Evolutionary conservation across 1,284 basidiomycete species (phyloP).

Genomic region (Somion occarium): DNA sequence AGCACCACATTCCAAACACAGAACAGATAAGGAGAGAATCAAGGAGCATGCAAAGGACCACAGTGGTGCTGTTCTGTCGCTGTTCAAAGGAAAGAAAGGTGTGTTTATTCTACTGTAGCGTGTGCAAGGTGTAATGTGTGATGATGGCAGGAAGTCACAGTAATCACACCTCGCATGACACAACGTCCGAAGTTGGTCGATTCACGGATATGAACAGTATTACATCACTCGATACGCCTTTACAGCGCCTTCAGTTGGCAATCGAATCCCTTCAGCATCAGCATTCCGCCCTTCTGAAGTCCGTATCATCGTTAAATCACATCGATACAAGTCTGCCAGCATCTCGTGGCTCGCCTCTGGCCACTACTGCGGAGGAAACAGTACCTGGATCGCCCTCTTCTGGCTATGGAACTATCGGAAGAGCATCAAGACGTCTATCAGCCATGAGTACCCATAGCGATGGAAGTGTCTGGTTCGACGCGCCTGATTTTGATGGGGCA

Average conservation of each 20-base stretch:
- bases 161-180: background rate
- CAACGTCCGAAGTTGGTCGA: slow-evolving; percentile 2
- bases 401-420: slow-evolving; percentile 30
- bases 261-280: slow-evolving; percentile 57
- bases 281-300: slow-evolving; percentile 46
- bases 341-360: slow-evolving; percentile 36
- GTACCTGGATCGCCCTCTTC: slow-evolving; percentile 26
- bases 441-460: slow-evolving; percentile 54
- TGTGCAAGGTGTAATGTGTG: background rate
- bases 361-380: slow-evolving; percentile 48
- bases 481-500: slow-evolving; percentile 52
- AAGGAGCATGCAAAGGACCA: slow-evolving; percentile 24
- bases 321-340: slow-evolving; percentile 33
- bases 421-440: slow-evolving; percentile 43
- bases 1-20: slow-evolving; percentile 12
- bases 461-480: slow-evolving; percentile 71
- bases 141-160: background rate
- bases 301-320: slow-evolving; percentile 34
- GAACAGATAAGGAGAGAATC: slow-evolving; percentile 17
- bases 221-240: slow-evolving; percentile 19
- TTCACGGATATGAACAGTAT: slow-evolving; percentile 2
- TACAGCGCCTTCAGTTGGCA: slow-evolving; percentile 39
- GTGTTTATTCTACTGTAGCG: slow-evolving; percentile 4
- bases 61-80: slow-evolving; percentile 18
- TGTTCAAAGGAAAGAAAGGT: slow-evolving; percentile 28